phyloP scores from a whole-genome alignment of 495 filamentous ascomycete species.

The Cudoniella acicularis region DNA sequence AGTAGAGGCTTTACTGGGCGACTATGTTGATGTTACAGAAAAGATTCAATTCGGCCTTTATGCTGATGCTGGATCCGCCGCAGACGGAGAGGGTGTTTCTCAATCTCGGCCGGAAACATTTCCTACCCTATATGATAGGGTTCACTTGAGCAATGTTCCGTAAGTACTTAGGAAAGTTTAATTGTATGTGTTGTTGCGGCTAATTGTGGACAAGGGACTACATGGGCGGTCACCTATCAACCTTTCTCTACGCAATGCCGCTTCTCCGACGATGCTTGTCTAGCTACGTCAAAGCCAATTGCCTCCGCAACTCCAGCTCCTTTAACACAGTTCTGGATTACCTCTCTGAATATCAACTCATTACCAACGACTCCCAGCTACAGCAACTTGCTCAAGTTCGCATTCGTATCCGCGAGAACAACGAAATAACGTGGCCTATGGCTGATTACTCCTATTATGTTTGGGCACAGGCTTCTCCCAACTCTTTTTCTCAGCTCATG shows the following conservation, averaged over 20 bases:
- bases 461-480: neutral
- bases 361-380: neutral
- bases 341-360: neutral
- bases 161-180: neutral
- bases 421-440: neutral
- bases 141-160: conserved; percentile 10
- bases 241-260: neutral
- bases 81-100: neutral
- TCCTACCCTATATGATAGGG: neutral
- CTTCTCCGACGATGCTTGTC: neutral
- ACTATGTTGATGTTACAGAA: conserved; percentile 4
- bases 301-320: neutral
- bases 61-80: neutral
- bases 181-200: neutral
- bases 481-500: neutral
- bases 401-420: neutral
- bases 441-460: neutral
- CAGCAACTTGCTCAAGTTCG: neutral
- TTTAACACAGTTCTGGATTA: neutral
- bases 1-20: neutral
- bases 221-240: neutral
- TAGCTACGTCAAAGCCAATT: neutral
- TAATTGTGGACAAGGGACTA: neutral
- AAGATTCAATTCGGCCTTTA: conserved; percentile 1
- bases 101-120: neutral